A percentile compares a stretch with the other conserved stretches of the same genome.
phyloP scores from a whole-genome alignment of 176 grass and related monocot species.

The Oryza nivara region DNA sequence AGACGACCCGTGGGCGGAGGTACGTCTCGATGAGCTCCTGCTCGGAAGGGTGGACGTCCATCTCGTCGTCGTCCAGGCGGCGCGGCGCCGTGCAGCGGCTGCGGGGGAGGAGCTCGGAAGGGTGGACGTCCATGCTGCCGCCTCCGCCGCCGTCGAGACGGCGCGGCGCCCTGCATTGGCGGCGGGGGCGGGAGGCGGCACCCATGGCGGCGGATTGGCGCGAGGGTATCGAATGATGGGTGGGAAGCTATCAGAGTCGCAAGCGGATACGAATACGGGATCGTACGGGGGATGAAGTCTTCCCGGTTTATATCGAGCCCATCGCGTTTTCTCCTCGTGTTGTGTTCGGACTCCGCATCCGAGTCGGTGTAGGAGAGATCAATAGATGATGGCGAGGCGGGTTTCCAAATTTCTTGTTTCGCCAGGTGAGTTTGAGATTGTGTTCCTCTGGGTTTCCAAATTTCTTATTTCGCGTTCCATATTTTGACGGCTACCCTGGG shows the following conservation, averaged over 20 bases:
- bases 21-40: conserved; percentile 33
- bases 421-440: too few relatives aligned
- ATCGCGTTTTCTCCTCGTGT: not conserved
- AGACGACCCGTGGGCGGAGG: conserved; percentile 19
- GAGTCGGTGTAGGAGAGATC: not conserved
- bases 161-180: not conserved
- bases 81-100: not conserved
- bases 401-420: not conserved
- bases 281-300: not conserved
- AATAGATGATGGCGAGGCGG: not conserved
- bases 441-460: not conserved
- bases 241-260: not conserved
- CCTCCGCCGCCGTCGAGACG: not conserved
- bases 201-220: conserved; percentile 21
- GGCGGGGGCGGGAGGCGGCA: conserved; percentile 3
- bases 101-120: not conserved
- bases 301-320: not conserved
- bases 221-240: not conserved
- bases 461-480: not conserved
- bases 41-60: conserved; percentile 13
- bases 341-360: not conserved
- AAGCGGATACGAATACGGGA: not conserved
- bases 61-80: not conserved
- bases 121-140: not conserved
- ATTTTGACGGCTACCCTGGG: too few relatives aligned